phyloP scores from a whole-genome alignment of 179 eudicot genomes.

The Nepenthes alata region DNA sequence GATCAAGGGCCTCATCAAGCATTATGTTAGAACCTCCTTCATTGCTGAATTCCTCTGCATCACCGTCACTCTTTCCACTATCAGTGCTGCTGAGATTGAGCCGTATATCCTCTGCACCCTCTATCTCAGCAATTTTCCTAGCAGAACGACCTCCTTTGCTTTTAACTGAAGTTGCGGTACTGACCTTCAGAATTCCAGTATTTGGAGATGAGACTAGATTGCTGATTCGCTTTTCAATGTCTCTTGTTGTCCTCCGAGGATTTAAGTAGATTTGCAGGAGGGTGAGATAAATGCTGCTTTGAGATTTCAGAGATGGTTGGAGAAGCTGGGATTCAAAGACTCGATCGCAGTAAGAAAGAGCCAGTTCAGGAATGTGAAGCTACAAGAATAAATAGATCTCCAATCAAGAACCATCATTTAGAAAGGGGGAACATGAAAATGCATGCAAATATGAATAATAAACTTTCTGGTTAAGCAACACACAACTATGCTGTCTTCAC shows the following conservation, averaged over 20 bases:
- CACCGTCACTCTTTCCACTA: slow-evolving; percentile 93
- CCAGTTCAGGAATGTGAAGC: slow-evolving; percentile 92
- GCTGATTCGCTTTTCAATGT: slow-evolving; percentile 62
- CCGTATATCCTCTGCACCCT: slow-evolving; percentile 75
- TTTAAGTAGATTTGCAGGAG: slow-evolving; percentile 87
- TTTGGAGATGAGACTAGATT: slow-evolving; percentile 53
- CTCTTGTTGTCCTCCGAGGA: slow-evolving; percentile 66
- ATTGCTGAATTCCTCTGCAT: slow-evolving; percentile 49
- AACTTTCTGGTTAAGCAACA: too few relatives aligned
- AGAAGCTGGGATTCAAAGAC: slow-evolving; percentile 62
- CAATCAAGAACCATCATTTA: too few relatives aligned
- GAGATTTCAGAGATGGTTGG: slow-evolving; percentile 46
- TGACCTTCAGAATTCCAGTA: slow-evolving; percentile 31
- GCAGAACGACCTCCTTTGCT: slow-evolving; percentile 38
- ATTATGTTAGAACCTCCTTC: slow-evolving; percentile 66
- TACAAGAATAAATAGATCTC: slow-evolving; percentile 14
- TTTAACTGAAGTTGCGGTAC: slow-evolving; percentile 32
- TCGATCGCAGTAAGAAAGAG: slow-evolving; percentile 86
- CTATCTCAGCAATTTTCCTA: slow-evolving; percentile 84
- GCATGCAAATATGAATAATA: too few relatives aligned
- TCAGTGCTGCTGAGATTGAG: slow-evolving; percentile 70
- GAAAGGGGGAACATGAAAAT: too few relatives aligned
- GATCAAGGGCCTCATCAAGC: slow-evolving; percentile 92
- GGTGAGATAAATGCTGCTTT: slow-evolving; percentile 68
- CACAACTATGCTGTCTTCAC: too few relatives aligned